Evolutionary conservation across 208 protist species (phyloP), one percentile per base, ranked within the genome.

Genomic region (Trypanosoma melophagium): DNA sequence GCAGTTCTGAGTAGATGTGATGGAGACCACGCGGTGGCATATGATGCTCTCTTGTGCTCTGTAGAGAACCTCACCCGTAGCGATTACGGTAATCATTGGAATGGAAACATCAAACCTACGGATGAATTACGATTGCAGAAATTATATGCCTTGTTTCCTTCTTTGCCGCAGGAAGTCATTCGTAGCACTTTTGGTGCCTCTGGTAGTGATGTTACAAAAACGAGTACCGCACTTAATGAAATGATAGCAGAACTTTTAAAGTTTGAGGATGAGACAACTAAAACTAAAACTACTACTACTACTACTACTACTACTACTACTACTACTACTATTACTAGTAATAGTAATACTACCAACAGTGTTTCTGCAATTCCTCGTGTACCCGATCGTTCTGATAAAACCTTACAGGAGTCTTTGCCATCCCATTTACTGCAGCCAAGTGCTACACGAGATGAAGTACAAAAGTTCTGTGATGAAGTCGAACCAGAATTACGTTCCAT

Each of bases 31-130:
- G 73, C 71, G 8, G 79, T 80, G 10, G 80, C 90, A 12, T 95
- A 93, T 66, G 72, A 60, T 35, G 66, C 66, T 28, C 72, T 92
- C 40, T 64, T 89, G 21, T 90, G 86, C 70, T 65, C 79, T n/a
- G 66, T 76, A 62, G 79, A 83, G 59, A 74, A 77, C 45, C 42
- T 90, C n/a, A 63, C 74, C 35, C 74, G 65, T 9, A 31, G 58
- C 22, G 76, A 68, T 53, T 72, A 79, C n/a, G 77, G 76, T 22
- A 71, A 60, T 41, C 62, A 38, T 41, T 83, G 81, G 69, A 74
- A 69, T 21, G 75, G 74, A 14, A 38, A 66, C 3, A 60, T 85
- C 19, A 85, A 71, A 28, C 68, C 73, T 3, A 66, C 69, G 35
- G 85, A 90, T 38, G 66, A 74, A 56, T 68, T 89, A 41, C 70